Evolutionary conservation across 805 yeast genomes (phyloP), one percentile per base, ranked within the genome.

Genomic region (Candida yuanshanica): DNA sequence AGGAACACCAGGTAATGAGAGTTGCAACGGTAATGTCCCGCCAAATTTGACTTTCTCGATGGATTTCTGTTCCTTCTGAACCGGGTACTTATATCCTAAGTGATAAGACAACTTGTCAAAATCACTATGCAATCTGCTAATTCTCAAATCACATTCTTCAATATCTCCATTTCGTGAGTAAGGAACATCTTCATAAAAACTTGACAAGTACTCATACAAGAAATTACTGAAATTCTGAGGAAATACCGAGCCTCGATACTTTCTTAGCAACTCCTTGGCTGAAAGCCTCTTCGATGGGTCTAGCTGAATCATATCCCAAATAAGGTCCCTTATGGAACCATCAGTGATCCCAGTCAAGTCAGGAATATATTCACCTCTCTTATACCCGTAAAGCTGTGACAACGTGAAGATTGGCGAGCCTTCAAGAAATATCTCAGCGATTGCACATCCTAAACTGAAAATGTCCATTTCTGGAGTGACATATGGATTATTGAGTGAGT

Each of bases 381-480:
- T 81, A 61, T 83, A 93, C 60, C 81, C 85, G 68, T 86, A 91
- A 46, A 90, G 66, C 55, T 90, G 95, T 0, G 98, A 80, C 11
- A 93, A 70, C 0, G 95, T 81, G 60, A 93, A 91, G 0, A 87
- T 71, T 0, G 97, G 85, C 14, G 84, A 73, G 0, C 97, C 97
- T 49, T 93, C 98, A 16, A 79, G 64, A 49, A 83, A 87, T 7
- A 93, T 62, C 59, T 93, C 99, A 1, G 95, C 95, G 50, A 93
- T 81, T 3, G 85, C 88, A 65, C 99, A 93, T 0, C 95, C 95
- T 35, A 81, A 56, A 41, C 88, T 75, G 58, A 86, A 86, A 20
- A 91, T 67, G 61, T 93, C 99, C 93, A 86, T 85, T 37, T 74
- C 74, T 21, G 69, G 66, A 1, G 80, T 72, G 22, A 85, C 57